Evolutionary conservation across 176 grass and related monocot genomes (phyloP).

Genomic region (Bromus sterilis): DNA sequence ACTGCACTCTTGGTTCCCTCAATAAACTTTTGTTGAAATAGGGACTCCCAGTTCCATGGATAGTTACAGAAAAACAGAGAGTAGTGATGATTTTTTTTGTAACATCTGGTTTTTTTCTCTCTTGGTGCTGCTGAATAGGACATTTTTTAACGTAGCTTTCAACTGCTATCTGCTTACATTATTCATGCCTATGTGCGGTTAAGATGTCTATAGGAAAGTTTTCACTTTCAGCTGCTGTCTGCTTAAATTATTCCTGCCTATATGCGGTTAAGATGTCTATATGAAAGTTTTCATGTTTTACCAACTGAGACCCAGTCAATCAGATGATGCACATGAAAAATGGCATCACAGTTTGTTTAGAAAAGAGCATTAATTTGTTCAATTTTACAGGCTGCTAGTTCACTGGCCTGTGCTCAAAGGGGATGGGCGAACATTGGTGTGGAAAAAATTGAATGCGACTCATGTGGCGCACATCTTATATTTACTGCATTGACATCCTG

Average conservation of each 20-base stretch:
- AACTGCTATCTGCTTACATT: not conserved
- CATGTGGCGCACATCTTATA: constrained; percentile 75
- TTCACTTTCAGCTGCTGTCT: not conserved
- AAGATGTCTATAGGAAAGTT: not conserved
- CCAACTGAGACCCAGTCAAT: not conserved
- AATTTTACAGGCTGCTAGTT: constrained; percentile 66
- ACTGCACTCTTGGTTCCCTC: not conserved
- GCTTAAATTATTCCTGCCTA: not conserved
- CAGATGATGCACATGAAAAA: not conserved
- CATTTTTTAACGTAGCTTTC: not conserved
- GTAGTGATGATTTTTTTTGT: not conserved
- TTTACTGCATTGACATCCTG: constrained; percentile 62
- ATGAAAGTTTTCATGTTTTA: not conserved
- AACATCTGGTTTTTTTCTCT: not conserved
- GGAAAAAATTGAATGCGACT: constrained; percentile 88
- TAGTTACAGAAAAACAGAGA: not conserved
- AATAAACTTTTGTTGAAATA: not conserved
- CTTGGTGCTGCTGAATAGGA: not conserved
- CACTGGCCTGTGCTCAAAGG: constrained; percentile 71
- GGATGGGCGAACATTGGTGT: constrained; percentile 84
- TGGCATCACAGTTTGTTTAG: not conserved
- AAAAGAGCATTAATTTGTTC: constrained; percentile 18
- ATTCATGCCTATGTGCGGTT: not conserved
- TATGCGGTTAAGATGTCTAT: not conserved
- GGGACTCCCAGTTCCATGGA: not conserved